A percentile compares a stretch with the other conserved stretches of the same genome.
These are phyloP conservation scores for Astraeus odoratus DNA, from an alignment of 768 basidiomycete species.

Conservation along the genomic window DNA sequence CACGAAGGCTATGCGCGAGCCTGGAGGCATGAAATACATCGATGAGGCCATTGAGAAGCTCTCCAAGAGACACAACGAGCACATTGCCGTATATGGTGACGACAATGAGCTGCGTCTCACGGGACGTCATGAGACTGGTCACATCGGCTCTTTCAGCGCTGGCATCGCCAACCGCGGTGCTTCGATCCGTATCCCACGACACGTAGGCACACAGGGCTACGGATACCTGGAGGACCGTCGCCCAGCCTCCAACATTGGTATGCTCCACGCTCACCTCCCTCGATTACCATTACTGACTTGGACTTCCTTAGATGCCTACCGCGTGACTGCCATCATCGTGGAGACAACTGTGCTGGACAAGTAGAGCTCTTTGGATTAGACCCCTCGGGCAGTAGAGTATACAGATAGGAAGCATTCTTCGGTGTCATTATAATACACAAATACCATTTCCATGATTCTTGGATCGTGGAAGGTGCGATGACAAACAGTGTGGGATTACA, in stretches of 20 bases:
- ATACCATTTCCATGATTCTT: too few species aligned
- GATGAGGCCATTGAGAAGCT: constrained; percentile 93
- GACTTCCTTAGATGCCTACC: constrained; percentile 72
- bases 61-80: constrained; percentile 82
- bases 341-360: constrained; percentile 78
- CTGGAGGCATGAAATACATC: constrained; percentile 88
- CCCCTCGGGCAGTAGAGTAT: neutral
- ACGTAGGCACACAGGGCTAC: constrained; percentile 86
- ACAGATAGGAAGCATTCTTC: too few species aligned
- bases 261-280: constrained; percentile 19
- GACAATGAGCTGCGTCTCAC: constrained; percentile 96
- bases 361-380: constrained; percentile 26
- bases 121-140: constrained; percentile 95
- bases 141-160: constrained; percentile 84
- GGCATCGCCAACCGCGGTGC: constrained; percentile 98
- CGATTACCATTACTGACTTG: constrained; percentile 3
- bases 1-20: constrained; percentile 90
- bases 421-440: too few species aligned
- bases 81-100: constrained; percentile 96
- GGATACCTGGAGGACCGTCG: constrained; percentile 97
- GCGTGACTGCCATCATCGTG: constrained; percentile 82
- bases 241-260: constrained; percentile 97
- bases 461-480: too few species aligned
- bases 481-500: too few species aligned
- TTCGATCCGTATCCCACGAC: constrained; percentile 91